Percentiles rank a stretch among this genome's conserved stretches.
Conservation (phyloP, 2,329 filamentous ascomycete genomes). For the Chrysoporthe deuterocubensis region DNA sequence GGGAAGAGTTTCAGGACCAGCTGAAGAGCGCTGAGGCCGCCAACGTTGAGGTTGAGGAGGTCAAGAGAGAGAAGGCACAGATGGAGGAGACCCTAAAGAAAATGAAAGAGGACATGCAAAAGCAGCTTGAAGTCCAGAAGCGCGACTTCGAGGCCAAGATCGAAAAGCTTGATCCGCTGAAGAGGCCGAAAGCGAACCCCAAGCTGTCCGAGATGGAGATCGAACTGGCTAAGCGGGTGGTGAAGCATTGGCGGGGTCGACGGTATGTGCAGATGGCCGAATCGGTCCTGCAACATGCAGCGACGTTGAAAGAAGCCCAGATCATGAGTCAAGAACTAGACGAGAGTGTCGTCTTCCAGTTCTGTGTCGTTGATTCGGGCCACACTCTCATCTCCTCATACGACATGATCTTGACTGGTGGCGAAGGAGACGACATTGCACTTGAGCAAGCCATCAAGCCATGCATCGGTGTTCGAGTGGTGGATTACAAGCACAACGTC, state of each 20-base stretch:
- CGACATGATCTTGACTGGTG: conserved; percentile 91
- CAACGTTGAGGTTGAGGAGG: conserved; percentile 79
- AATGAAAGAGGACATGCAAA: conserved; percentile 87
- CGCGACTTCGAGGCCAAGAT: conserved; percentile 84
- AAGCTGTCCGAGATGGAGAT: conserved; percentile 75
- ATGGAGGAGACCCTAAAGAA: conserved; percentile 83
- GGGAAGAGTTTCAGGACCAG: conserved; percentile 79
- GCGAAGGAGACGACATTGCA: conserved; percentile 80
- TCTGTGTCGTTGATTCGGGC: conserved; percentile 85
- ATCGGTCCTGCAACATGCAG: conserved; percentile 83
- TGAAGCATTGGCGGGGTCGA: conserved; percentile 78
- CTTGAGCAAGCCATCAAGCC: conserved; percentile 85
- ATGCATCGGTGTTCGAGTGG: conserved; percentile 85
- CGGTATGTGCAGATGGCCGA: conserved; percentile 96
- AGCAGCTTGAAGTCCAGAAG: conserved; percentile 81
- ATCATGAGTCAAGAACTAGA: conserved; percentile 97
- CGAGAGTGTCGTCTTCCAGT: conserved; percentile 92
- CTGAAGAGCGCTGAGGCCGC: conserved; percentile 75
- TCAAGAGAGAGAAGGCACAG: conserved; percentile 77
- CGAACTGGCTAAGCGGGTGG: conserved; percentile 66
- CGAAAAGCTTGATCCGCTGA: conserved; percentile 71
- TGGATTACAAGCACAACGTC: conserved; percentile 86
- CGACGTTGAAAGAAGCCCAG: conserved; percentile 90
- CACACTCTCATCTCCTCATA: conserved; percentile 92
- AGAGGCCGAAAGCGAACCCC: conserved; percentile 62